Conservation (phyloP, 2,329 filamentous ascomycete species). For the Colletotrichum horii region DNA sequence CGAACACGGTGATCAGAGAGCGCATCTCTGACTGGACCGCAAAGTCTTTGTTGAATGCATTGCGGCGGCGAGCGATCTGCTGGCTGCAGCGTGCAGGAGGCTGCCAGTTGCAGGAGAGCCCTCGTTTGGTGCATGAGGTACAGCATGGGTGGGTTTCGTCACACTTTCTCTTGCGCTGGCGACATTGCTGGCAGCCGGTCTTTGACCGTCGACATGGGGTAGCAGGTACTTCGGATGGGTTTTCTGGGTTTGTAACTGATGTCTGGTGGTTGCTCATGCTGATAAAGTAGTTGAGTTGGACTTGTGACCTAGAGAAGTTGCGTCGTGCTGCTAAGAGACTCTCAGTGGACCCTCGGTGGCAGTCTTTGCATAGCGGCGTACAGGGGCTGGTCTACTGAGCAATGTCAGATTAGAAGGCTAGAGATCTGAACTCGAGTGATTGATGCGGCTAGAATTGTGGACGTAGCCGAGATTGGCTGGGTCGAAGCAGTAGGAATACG, state of each 20-base stretch:
- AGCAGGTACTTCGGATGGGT: neutral
- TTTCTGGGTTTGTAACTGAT: neutral
- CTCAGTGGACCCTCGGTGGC: neutral
- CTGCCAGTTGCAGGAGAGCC: neutral
- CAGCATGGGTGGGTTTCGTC: neutral
- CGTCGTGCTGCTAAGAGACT: neutral
- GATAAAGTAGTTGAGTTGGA: neutral
- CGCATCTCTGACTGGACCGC: neutral
- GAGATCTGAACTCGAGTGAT: neutral
- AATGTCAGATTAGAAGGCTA: neutral
- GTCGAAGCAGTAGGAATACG: neutral
- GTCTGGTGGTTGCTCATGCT: neutral
- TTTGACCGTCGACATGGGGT: neutral
- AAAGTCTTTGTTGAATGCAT: neutral
- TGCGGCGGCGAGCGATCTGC: neutral
- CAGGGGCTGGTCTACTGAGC: neutral
- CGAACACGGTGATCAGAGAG: neutral
- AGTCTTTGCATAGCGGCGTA: neutral
- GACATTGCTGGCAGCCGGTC: neutral
- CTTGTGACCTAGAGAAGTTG: neutral
- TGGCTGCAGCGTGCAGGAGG: neutral
- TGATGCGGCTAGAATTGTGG: neutral
- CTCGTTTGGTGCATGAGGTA: neutral
- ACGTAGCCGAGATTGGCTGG: neutral
- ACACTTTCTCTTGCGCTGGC: neutral